Evolutionary conservation across 768 basidiomycete species (phyloP), one percentile per base, ranked within the genome.

Genomic region (Saitozyma podzolica): DNA sequence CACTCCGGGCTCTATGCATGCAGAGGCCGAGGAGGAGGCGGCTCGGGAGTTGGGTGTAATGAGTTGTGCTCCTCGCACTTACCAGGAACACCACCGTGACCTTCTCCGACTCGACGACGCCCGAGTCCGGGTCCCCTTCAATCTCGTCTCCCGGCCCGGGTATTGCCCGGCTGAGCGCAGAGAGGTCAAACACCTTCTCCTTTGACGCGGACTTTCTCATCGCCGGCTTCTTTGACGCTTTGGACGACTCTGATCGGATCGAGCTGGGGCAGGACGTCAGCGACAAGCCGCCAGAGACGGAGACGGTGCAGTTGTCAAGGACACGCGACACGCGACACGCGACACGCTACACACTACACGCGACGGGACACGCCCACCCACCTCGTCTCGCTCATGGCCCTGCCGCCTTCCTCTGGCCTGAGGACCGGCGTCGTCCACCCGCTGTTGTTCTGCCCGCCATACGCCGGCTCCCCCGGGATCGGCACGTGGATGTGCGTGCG

Each of bases 31-130:
- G 47, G 16, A n/a, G 11, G 37, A 54, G 53, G 29, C 29, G 29
- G 29, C n/a, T n/a, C n/a, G n/a, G n/a, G 29, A 29, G 29, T 2
- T 29, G 29, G 29, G 29, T 29, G 29, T 5, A 5, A 29, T 5
- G 29, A 29, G 2, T 29, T 29, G 13, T 13, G 45, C 45, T 47
- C n/a, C 8, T 8, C 8, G 37, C 6, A 72, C 78, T 64, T 62
- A 81, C 81, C 52, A 94, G 80, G 78, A 86, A 95, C 7, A 86
- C 85, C 50, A 94, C 86, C 41, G 91, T 88, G 14, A 86, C 78
- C 54, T 82, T 81, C 57, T 78, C 76, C n/a, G 65, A 62, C 9
- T 80, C 74, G 16, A 70, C 74, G 16, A 82, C 83, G 50, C 80
- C 77, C 6, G 78, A 78, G 45, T 80, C 80, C 0, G 78, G 77